Conservation (phyloP, 495 filamentous ascomycete species). For the Penicillium coffeae region DNA sequence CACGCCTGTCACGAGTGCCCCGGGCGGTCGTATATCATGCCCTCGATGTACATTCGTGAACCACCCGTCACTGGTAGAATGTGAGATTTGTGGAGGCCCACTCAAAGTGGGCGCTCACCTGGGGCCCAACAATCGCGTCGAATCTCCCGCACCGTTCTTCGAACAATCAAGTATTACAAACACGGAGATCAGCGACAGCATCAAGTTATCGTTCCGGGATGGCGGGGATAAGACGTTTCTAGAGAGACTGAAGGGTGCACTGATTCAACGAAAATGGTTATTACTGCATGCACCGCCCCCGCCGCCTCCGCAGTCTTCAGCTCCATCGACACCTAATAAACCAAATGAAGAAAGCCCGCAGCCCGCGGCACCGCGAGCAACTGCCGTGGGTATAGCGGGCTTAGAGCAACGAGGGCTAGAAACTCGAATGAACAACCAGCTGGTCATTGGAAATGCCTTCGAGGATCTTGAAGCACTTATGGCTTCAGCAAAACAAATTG, state of each 20-base stretch:
- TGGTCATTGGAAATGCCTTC: conserved; percentile 90
- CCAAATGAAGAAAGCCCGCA: conserved; percentile 18
- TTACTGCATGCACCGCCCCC: conserved; percentile 91
- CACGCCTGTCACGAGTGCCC: not conserved
- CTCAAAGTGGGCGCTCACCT: conserved; percentile 38
- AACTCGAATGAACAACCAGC: conserved; percentile 82
- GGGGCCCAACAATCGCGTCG: conserved; percentile 38
- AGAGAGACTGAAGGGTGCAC: conserved; percentile 78
- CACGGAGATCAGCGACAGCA: conserved; percentile 62
- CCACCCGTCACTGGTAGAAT: conserved; percentile 78
- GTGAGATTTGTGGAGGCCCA: conserved; percentile 87
- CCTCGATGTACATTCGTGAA: conserved; percentile 93
- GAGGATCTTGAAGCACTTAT: conserved; percentile 96
- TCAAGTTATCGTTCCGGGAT: conserved; percentile 87
- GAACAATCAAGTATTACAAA: conserved; percentile 34
- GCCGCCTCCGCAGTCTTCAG: conserved; percentile 44
- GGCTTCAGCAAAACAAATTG: conserved; percentile 93
- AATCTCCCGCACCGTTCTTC: conserved; percentile 74
- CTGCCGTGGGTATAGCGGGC: conserved; percentile 84
- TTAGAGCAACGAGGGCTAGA: conserved; percentile 81
- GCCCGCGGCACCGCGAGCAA: conserved; percentile 42
- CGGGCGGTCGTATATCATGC: conserved; percentile 46
- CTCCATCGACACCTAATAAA: conserved; percentile 13
- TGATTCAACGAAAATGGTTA: conserved; percentile 95
- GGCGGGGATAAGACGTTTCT: conserved; percentile 89